Percentiles rank a stretch among this genome's conserved stretches.
Conservation (phyloP, 768 basidiomycete genomes). For the Pisolithus marmoratus region DNA sequence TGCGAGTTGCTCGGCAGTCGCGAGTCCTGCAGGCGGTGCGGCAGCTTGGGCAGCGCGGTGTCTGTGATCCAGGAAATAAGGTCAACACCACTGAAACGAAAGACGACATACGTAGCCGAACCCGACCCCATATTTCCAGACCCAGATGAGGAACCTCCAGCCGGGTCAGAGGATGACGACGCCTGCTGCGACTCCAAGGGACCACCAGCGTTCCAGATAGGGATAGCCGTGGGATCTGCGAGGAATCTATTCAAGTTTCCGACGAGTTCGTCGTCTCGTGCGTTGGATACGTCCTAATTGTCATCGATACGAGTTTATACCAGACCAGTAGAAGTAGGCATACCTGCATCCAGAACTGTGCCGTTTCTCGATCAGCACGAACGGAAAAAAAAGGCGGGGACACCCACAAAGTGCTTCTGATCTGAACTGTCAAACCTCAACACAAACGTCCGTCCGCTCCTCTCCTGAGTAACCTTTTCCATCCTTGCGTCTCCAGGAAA, state of each 20-base stretch:
- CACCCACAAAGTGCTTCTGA: constrained; percentile 80
- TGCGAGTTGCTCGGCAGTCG: constrained; percentile 62
- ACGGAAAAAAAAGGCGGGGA: constrained; percentile 3
- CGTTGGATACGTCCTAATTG: constrained; percentile 57
- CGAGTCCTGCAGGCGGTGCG: constrained; percentile 7
- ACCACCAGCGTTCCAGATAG: constrained; percentile 46
- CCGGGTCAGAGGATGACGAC: constrained; percentile 33
- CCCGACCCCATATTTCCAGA: constrained; percentile 23
- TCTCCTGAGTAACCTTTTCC: constrained; percentile 62
- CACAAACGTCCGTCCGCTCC: constrained; percentile 70
- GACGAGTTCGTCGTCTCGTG: constrained; percentile 68
- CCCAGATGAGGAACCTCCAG: constrained; percentile 17
- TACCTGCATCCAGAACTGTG: constrained; percentile 87
- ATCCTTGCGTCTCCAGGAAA: constrained; percentile 86
- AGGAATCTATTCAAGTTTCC: constrained; percentile 67
- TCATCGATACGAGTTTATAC: not conserved
- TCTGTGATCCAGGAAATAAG: not conserved
- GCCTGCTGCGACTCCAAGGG: constrained; percentile 39
- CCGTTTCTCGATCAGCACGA: constrained; percentile 3
- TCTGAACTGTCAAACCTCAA: constrained; percentile 90
- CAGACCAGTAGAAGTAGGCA: constrained; percentile 1
- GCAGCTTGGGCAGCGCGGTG: constrained; percentile 2
- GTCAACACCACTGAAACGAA: not conserved
- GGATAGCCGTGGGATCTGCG: constrained; percentile 56
- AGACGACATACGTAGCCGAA: constrained; percentile 17